Conservation (phyloP, 306 rosid species). For the Albizia julibrissin region DNA sequence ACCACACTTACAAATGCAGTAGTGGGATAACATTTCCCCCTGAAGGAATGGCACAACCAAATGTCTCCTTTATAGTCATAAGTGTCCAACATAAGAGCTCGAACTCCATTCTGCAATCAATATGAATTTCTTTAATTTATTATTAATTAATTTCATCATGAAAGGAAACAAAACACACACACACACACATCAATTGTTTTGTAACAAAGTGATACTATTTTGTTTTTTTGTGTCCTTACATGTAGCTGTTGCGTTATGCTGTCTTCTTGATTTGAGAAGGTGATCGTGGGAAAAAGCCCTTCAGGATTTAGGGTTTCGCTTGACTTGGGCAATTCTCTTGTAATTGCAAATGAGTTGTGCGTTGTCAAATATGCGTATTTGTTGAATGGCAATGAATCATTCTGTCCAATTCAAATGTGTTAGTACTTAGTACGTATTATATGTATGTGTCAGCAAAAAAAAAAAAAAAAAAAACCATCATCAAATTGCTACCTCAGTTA, state of each 20-base stretch:
- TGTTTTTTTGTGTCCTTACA: constrained; percentile 8
- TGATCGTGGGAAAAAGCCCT: constrained; percentile 12
- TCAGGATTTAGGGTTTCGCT: neutral
- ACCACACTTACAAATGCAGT: constrained; percentile 45
- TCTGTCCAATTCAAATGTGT: constrained; percentile 29
- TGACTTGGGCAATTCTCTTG: neutral
- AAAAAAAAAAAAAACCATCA: too few species aligned
- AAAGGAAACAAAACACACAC: neutral
- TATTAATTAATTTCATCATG: neutral
- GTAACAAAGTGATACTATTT: neutral
- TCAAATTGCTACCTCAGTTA: too few species aligned
- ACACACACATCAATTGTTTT: neutral
- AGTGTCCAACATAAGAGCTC: constrained; percentile 72
- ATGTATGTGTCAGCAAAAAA: too few species aligned
- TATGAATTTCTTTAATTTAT: neutral
- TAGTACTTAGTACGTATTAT: too few species aligned
- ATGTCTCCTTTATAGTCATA: constrained; percentile 68
- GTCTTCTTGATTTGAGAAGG: constrained; percentile 48
- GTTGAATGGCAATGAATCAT: constrained; percentile 44
- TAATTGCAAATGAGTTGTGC: constrained; percentile 49
- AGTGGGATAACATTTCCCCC: constrained; percentile 54
- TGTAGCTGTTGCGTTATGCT: constrained; percentile 39
- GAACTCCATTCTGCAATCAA: constrained; percentile 61
- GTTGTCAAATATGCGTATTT: constrained; percentile 51
- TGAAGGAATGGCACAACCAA: constrained; percentile 82